Conservation (phyloP, 768 basidiomycete species). For the Amanita brunnescens region DNA sequence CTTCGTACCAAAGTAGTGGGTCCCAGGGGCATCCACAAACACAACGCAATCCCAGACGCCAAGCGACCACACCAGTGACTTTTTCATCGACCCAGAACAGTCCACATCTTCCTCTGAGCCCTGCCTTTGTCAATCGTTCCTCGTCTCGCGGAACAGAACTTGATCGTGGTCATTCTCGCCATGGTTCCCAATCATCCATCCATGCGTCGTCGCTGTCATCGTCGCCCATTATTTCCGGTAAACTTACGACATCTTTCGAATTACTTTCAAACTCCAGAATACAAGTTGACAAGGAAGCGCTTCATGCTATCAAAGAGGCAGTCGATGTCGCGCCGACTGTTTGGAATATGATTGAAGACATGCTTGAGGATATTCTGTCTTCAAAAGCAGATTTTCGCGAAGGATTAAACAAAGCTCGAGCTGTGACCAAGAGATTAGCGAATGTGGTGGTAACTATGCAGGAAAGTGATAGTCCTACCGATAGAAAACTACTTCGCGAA, state of each 20-base stretch:
- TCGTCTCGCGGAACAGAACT: conserved; percentile 6
- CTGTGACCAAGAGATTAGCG: conserved; percentile 53
- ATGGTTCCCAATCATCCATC: conserved; percentile 32
- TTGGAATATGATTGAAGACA: conserved; percentile 75
- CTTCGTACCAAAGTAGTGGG: conserved; percentile 29
- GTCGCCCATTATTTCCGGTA: conserved; percentile 30
- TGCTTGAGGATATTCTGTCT: conserved; percentile 41
- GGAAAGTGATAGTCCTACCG: conserved; percentile 42
- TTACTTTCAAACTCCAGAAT: conserved; percentile 47
- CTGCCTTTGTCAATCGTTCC: conserved; percentile 9
- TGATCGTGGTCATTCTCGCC: conserved; percentile 24
- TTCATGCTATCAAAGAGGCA: conserved; percentile 71
- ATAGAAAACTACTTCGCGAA: conserved; percentile 60
- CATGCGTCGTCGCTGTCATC: conserved; percentile 25
- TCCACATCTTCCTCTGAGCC: conserved; percentile 29
- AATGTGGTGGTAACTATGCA: conserved; percentile 51
- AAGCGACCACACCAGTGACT: conserved; percentile 29
- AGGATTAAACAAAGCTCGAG: conserved; percentile 51
- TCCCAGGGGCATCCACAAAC: conserved; percentile 28
- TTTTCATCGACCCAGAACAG: conserved; percentile 30
- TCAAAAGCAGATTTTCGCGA: conserved; percentile 38
- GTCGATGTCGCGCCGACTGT: conserved; percentile 73
- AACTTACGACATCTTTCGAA: conserved; percentile 30
- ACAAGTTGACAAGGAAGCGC: conserved; percentile 68
- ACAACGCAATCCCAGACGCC: conserved; percentile 44